Conservation (phyloP, 805 yeast species). For the Sugiyamaella boreocaroliniensis region DNA sequence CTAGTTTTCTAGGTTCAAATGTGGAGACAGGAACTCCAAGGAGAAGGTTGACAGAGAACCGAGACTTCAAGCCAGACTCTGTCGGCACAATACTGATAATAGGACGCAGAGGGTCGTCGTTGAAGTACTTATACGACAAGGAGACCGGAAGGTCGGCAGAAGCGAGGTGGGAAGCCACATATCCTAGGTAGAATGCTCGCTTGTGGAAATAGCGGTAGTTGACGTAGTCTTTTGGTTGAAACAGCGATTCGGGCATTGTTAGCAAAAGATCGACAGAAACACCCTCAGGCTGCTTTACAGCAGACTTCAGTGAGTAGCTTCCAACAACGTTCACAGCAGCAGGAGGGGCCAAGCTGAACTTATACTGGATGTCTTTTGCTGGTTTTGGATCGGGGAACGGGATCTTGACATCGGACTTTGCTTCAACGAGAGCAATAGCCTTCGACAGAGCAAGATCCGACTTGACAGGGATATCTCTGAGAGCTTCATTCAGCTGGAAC, state of each 20-base stretch:
- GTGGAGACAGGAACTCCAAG: slow-evolving; percentile 64
- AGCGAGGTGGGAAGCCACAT: slow-evolving; percentile 33
- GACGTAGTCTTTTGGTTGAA: slow-evolving; percentile 82
- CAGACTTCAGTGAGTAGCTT: slow-evolving; percentile 81
- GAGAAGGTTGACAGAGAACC: slow-evolving; percentile 63
- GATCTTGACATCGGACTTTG: slow-evolving; percentile 46
- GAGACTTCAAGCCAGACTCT: slow-evolving; percentile 34
- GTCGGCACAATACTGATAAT: slow-evolving; percentile 49
- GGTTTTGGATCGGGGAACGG: slow-evolving; percentile 95
- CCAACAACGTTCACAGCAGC: slow-evolving; percentile 75
- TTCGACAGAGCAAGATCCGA: slow-evolving; percentile 47
- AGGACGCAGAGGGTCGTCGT: slow-evolving; percentile 75
- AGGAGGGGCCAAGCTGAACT: slow-evolving; percentile 64
- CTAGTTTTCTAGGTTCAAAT: slow-evolving; percentile 69
- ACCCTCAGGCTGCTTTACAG: slow-evolving; percentile 58
- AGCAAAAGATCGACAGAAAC: slow-evolving; percentile 71
- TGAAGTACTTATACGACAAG: slow-evolving; percentile 59
- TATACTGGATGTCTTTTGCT: slow-evolving; percentile 51
- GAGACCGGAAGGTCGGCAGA: slow-evolving; percentile 32
- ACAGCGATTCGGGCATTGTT: slow-evolving; percentile 69
- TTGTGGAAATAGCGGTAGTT: slow-evolving; percentile 88
- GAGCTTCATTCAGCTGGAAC: slow-evolving; percentile 50
- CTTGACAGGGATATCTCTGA: slow-evolving; percentile 46
- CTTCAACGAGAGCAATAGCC: slow-evolving; percentile 48
- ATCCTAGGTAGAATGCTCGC: slow-evolving; percentile 80